These are phyloP conservation scores for Aureobasidium sp. DNA, from an alignment of 2,329 filamentous ascomycete species.

Conservation along the genomic window DNA sequence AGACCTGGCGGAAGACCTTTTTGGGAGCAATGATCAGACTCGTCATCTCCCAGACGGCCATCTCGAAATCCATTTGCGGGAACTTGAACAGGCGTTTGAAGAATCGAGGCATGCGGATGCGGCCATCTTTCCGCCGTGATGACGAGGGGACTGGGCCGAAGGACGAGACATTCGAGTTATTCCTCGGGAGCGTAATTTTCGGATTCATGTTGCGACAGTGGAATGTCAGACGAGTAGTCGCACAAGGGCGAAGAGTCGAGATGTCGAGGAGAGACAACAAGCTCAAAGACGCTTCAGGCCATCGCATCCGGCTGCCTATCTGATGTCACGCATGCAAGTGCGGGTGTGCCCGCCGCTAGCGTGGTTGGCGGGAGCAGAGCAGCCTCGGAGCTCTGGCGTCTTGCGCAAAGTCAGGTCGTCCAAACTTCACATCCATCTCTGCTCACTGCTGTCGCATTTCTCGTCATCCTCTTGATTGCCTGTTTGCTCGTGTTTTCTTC, in stretches of 20 bases:
- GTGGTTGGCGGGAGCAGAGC: background rate
- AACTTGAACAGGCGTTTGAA: slow-evolving; percentile 64
- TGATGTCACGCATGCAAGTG: background rate
- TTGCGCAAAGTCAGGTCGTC: background rate
- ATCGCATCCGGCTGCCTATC: background rate
- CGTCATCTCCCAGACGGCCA: slow-evolving; percentile 66
- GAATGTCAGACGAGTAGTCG: background rate
- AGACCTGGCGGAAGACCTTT: slow-evolving; percentile 63
- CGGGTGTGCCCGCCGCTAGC: background rate
- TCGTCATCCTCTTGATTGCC: background rate
- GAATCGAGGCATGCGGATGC: slow-evolving; percentile 55
- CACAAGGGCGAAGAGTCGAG: background rate
- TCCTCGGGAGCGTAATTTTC: slow-evolving; percentile 51
- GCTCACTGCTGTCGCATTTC: background rate
- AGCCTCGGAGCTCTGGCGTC: background rate
- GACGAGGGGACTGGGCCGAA: slow-evolving; percentile 42
- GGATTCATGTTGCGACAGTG: slow-evolving; percentile 41
- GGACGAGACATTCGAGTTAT: slow-evolving; percentile 39
- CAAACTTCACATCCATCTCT: background rate
- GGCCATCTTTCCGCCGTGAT: slow-evolving; percentile 33
- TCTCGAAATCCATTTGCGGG: slow-evolving; percentile 66
- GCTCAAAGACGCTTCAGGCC: background rate
- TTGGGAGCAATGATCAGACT: slow-evolving; percentile 59
- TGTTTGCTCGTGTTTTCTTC: background rate
- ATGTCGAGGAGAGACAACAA: background rate